Evolutionary conservation across 2,329 filamentous ascomycete species (phyloP), one percentile per base, ranked within the genome.

Genomic region (Penicillium verrucosum): DNA sequence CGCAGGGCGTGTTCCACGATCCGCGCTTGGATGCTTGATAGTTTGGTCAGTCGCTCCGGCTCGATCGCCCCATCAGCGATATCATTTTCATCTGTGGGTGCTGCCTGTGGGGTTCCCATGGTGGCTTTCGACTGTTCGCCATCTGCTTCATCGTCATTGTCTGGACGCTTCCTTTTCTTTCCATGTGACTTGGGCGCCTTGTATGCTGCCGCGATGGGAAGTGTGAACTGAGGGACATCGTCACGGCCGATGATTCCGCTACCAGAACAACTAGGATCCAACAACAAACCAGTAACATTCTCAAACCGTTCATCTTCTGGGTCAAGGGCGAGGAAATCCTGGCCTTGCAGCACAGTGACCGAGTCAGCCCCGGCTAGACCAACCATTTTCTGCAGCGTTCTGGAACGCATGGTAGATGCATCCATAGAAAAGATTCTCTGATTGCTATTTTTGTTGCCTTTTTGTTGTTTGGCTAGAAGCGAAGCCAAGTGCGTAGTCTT

Each of bases 241-340:
- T 97, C 92, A 21, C 94, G 84, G 2, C 92, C 90, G 25, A 97
- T 85, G 54, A 99, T 99, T 1, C 94, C 94, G 70, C 91, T 97
- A 0, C 94, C 94, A 1, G 92, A 97, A 71, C 94, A 99, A 70
- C 91, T 96, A 0, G 94, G 94, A 70, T 99, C 94, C 2, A 99
- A 81, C 0, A 99, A 80, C 40, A 99, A 78, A 8, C 88, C 89
- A 0, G 86, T 85, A n/a, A 97, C 90, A n/a, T 85, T 78, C 45
- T 76, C 75, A 67, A 88, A 93, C 45, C 82, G 80, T 3, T 79
- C 73, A 1, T 84, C 81, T 1, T 74, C 63, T 0, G 92, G 90
- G 57, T 93, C 83, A 5, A 90, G 82, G 51, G 85, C 86, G 14
- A 96, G 75, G 65, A 97, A 97, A 71, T 99, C 92, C 65, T 90